Evolutionary conservation across 495 filamentous ascomycete genomes (phyloP).

Genomic region (Tuber brumale): DNA sequence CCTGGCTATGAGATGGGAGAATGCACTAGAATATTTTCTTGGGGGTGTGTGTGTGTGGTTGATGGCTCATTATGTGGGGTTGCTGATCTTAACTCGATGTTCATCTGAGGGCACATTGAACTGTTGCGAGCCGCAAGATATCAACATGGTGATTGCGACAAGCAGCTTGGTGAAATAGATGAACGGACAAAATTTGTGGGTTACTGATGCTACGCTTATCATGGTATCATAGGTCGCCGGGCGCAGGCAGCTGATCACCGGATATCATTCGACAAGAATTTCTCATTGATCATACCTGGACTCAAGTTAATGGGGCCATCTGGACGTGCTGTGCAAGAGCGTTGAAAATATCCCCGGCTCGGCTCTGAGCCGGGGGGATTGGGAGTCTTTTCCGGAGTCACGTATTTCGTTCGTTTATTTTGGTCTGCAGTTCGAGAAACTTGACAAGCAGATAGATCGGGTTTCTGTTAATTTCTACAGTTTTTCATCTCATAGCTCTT

Average conservation of each 20-base stretch:
- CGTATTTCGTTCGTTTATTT: not conserved
- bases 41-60: not conserved
- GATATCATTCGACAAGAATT: not conserved
- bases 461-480: not conserved
- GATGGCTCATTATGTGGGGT: not conserved
- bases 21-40: not conserved
- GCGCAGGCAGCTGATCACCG: not conserved
- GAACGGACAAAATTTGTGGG: not conserved
- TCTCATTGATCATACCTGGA: not conserved
- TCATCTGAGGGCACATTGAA: not conserved
- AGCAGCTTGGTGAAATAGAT: not conserved
- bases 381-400: not conserved
- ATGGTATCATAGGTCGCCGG: not conserved
- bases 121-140: not conserved
- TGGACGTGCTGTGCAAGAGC: not conserved
- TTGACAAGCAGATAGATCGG: not conserved
- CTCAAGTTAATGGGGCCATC: not conserved
- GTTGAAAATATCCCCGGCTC: not conserved
- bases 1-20: not conserved
- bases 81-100: not conserved
- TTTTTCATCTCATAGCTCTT: not conserved
- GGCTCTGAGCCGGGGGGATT: not conserved
- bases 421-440: not conserved
- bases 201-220: not conserved
- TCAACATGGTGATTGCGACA: not conserved